Percentiles rank a stretch among this genome's conserved stretches.
Conservation (phyloP, 305 asterid genomes). For the Coffea humblotiana region DNA sequence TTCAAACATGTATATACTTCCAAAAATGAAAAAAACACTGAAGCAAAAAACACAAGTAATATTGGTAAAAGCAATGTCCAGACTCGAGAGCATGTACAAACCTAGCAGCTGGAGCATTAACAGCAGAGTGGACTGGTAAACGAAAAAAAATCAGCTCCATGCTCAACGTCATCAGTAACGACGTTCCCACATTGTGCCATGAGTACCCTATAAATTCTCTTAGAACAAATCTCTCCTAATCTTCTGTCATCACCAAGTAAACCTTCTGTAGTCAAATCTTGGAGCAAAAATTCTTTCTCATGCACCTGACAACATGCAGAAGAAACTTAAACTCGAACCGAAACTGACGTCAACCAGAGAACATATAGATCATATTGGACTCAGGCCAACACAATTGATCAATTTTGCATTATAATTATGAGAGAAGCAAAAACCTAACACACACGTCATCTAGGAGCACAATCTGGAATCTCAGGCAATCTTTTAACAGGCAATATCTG, state of each 20-base stretch:
- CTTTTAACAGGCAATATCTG: background rate
- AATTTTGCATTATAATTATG: background rate
- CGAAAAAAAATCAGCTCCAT: conserved; percentile 80
- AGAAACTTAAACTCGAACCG: background rate
- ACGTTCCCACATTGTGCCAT: conserved; percentile 84
- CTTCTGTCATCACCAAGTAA: conserved; percentile 76
- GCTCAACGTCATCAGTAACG: conserved; percentile 81
- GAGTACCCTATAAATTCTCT: conserved; percentile 83
- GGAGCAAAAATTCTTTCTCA: conserved; percentile 86
- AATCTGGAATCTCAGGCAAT: background rate
- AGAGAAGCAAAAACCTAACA: background rate
- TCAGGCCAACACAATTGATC: background rate
- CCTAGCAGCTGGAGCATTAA: conserved; percentile 6
- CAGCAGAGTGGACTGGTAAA: conserved; percentile 10
- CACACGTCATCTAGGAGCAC: background rate
- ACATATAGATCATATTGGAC: background rate
- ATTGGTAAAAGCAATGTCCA: conserved; percentile 10
- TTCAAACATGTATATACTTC: background rate
- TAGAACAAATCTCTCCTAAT: conserved; percentile 86
- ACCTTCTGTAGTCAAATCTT: conserved; percentile 72
- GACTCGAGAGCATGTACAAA: conserved; percentile 19
- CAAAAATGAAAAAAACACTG: background rate
- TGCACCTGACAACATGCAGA: conserved; percentile 56
- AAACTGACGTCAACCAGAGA: background rate
- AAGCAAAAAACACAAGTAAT: background rate